Base-by-base conservation (phyloP, 164 flowering plant species). In the Magnolia kwangsiensis region DNA sequence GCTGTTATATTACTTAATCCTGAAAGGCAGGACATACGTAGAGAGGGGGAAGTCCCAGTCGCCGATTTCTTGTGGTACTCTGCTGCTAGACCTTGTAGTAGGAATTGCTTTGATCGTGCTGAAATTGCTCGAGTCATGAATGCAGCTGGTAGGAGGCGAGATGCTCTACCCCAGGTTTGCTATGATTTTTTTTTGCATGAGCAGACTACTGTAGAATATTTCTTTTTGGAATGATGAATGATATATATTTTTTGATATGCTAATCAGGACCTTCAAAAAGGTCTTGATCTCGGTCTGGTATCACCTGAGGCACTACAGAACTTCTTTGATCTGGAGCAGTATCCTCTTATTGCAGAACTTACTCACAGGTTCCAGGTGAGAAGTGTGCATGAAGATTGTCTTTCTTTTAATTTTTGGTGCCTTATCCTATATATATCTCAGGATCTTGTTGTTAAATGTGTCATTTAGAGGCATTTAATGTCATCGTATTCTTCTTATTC, bases 31-130 rank as follows among this genome's bases (percentile, higher is more conserved):
- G 81, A 76, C 21, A 89, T 96, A 50, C 81, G 99, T 74, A 84
- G 90, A 82, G 97, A 93, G 81, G 99, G 98, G 77, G 99, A 96
- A 85, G 92, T 88, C 72, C 99, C 99, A 61, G 84, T 88, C 78
- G 98, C 98, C 78, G 98, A 96, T 86, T 96, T 96, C 80, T 84
- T 96, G 83, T 94, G 99, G 99, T 96, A 96, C 76, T 92, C 99
- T 77, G 97, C 96, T 71, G 98, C 99, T 77, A 88, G 96, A 81
- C 93, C 94, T 68, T 92, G 98, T 88, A 94, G 85, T 59, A 87
- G 97, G 77, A 94, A 94, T 81, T 96, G 99, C 74, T 96, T 89
- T 78, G 99, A 96, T 76, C 97, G 99, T 79, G 99, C 97, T 82
- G 98, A 96, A 87, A 91, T 96, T 82, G 96, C 99, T 68, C 84